Conservation (phyloP, 352 stramenopile genomes). For the Phytophthora idaei region DNA sequence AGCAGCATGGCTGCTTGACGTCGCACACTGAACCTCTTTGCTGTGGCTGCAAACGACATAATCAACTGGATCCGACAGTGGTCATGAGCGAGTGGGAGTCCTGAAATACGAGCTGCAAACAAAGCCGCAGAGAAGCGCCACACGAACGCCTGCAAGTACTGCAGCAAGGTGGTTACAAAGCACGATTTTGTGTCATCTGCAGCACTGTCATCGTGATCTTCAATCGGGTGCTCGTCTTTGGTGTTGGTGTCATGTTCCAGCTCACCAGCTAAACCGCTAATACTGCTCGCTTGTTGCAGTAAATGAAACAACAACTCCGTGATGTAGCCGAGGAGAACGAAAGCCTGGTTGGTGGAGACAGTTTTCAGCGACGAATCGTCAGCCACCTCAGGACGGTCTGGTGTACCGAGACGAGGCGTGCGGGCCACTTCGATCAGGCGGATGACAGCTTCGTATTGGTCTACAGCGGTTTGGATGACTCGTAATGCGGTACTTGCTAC, state of each 20-base stretch:
- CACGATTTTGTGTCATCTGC: slow-evolving; percentile 28
- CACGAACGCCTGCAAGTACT: slow-evolving; percentile 56
- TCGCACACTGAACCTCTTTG: slow-evolving; percentile 35
- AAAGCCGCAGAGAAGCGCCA: slow-evolving; percentile 57
- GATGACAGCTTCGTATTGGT: slow-evolving; percentile 60
- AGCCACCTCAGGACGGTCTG: background rate
- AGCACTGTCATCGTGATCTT: slow-evolving; percentile 29
- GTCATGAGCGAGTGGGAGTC: slow-evolving; percentile 60
- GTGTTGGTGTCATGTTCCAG: background rate
- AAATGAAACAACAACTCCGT: slow-evolving; percentile 65
- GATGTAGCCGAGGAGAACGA: slow-evolving; percentile 55
- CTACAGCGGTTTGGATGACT: slow-evolving; percentile 50
- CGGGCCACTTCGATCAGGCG: slow-evolving; percentile 48
- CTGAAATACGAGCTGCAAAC: slow-evolving; percentile 55
- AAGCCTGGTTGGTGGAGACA: slow-evolving; percentile 44
- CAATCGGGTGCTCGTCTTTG: slow-evolving; percentile 21
- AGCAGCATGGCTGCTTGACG: slow-evolving; percentile 52
- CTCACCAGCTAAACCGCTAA: slow-evolving; percentile 42
- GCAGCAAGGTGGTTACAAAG: slow-evolving; percentile 56
- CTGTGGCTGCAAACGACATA: slow-evolving; percentile 50
- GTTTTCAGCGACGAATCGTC: slow-evolving; percentile 2
- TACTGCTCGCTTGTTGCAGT: slow-evolving; percentile 52
- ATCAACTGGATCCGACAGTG: slow-evolving; percentile 53
- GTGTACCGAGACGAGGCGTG: slow-evolving; percentile 29
- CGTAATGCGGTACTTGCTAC: slow-evolving; percentile 47